phyloP scores from a whole-genome alignment of 2,329 filamentous ascomycete species.

The Fusarium gaditjirri region DNA sequence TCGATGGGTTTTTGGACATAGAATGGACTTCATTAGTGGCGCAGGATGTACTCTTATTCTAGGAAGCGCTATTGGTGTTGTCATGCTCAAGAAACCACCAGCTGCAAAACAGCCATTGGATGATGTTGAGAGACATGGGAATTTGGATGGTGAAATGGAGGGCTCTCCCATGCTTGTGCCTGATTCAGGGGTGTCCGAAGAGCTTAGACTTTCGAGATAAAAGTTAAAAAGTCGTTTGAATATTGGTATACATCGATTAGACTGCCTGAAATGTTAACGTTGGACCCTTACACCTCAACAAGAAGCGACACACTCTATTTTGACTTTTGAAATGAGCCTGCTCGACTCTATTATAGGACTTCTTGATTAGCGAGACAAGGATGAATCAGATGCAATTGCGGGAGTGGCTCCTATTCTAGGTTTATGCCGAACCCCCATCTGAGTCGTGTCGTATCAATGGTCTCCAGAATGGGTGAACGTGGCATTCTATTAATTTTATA shows the following conservation, averaged over 20 bases:
- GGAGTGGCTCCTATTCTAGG: background rate
- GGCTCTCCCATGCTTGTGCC: conserved; percentile 54
- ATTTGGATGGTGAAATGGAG: conserved; percentile 49
- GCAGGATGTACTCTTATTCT: conserved; percentile 64
- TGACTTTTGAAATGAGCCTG: background rate
- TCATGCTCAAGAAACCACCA: conserved; percentile 55
- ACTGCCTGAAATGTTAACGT: background rate
- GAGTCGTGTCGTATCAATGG: background rate
- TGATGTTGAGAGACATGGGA: conserved; percentile 51
- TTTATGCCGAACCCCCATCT: background rate
- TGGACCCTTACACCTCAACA: background rate
- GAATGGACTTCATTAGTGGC: conserved; percentile 61
- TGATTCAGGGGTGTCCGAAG: conserved; percentile 43
- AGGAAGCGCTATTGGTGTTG: conserved; percentile 63
- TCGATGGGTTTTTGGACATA: conserved; percentile 62
- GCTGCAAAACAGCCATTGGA: conserved; percentile 40
- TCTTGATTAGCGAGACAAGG: background rate
- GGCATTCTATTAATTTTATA: background rate
- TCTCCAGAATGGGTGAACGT: too few species aligned
- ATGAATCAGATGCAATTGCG: background rate
- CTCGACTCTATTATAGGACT: background rate
- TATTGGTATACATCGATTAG: background rate
- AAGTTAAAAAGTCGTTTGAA: background rate
- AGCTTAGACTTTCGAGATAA: conserved; percentile 31
- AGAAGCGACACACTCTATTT: background rate